These are phyloP conservation scores for Epithele typhae DNA, from an alignment of 768 basidiomycete species.

Conservation along the genomic window DNA sequence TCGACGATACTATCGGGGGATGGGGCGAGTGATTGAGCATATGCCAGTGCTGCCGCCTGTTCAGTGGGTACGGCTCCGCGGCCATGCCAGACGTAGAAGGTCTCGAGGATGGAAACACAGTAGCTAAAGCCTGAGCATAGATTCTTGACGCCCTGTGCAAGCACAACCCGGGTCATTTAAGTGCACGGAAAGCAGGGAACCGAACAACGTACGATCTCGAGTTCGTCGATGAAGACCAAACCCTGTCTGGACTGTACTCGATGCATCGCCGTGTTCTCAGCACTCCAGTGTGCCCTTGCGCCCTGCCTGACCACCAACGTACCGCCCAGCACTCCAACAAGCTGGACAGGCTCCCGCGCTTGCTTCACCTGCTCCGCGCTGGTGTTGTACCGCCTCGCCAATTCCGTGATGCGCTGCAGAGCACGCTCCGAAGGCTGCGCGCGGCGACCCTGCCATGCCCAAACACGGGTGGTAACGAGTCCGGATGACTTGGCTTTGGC, in stretches of 20 bases:
- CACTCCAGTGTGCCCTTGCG: conserved; percentile 65
- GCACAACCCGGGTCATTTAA: conserved; percentile 6
- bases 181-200: not conserved
- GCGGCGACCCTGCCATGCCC: conserved; percentile 71
- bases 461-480: conserved; percentile 64
- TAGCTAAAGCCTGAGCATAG: conserved; percentile 86
- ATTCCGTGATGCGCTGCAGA: conserved; percentile 60
- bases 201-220: conserved; percentile 52
- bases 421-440: conserved; percentile 54
- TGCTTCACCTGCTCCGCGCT: conserved; percentile 55
- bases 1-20: conserved; percentile 43
- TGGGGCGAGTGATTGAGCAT: conserved; percentile 46
- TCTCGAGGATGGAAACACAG: conserved; percentile 65
- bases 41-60: conserved; percentile 55
- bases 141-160: conserved; percentile 57
- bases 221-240: conserved; percentile 62
- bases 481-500: conserved; percentile 61
- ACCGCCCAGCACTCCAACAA: conserved; percentile 65
- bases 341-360: conserved; percentile 55
- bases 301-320: conserved; percentile 73
- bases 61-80: conserved; percentile 59
- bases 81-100: conserved; percentile 80
- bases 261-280: conserved; percentile 83
- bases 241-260: conserved; percentile 50
- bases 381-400: conserved; percentile 72